Evolutionary conservation across 176 grass and related monocot genomes (phyloP), one percentile per base, ranked within the genome.

Genomic region (Chrysopogon serrulatus): DNA sequence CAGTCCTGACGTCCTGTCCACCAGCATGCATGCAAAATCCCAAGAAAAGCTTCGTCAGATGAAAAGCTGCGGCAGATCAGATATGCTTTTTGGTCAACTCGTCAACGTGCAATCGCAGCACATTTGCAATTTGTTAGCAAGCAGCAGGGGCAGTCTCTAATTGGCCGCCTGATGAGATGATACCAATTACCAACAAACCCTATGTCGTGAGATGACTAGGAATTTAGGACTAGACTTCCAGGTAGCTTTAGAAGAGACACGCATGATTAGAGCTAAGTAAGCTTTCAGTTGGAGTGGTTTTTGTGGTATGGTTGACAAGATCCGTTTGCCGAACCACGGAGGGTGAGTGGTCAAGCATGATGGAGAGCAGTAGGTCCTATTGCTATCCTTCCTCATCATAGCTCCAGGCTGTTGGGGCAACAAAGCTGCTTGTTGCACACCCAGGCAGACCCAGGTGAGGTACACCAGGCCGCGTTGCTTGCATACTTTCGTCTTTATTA

Each of bases 251-350:
- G 18, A 35, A 15, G 13, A 56, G 42, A 43, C 75, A 75, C 5
- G 31, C 48, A 63, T 78, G 75, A 80, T 80, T 51, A 68, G 41
- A 65, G 30, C 73, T 75, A 75, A 34, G 65, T 6, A 3, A 28
- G 43, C 68, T 74, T 80, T 86, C 77, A 24, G 56, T 68, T 53
- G 63, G 78, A 36, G 78, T 53, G 48, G 56, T 21, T 79, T 73
- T 59, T 49, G 27, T 51, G 27, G 68, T 65, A 31, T 33, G 23
- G 30, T 65, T 65, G 32, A 63, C 41, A 48, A 32, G 42, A 80
- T 80, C 68, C 65, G 68, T 73, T 51, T 41, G 59, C 44, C 77
- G 10, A 32, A 24, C 26, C 47, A 27, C 30, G 27, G 8, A 4
- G 26, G 35, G 8, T 28, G 18, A 61, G 53, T 19, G 28, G 36